These are phyloP conservation scores for Furcasterigmium sp. DNA, from an alignment of 2,329 filamentous ascomycete genomes.

Conservation along the genomic window DNA sequence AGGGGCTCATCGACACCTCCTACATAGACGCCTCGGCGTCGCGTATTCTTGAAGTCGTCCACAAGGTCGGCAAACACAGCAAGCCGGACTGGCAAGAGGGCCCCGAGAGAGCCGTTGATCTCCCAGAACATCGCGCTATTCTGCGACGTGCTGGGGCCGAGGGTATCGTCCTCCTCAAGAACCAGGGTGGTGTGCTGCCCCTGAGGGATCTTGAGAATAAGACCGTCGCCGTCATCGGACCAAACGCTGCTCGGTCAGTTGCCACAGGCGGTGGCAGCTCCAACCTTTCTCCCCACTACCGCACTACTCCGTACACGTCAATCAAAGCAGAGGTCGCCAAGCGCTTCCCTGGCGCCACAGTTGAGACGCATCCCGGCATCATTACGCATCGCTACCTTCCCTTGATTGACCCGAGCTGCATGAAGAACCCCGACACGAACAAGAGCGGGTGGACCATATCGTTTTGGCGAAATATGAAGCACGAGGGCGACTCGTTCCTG, in stretches of 20 bases:
- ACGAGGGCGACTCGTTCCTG: constrained; percentile 1
- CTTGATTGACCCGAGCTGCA: constrained; percentile 1
- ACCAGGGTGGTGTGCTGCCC: constrained; percentile 51
- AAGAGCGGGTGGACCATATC: constrained; percentile 1
- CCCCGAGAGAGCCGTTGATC: neutral
- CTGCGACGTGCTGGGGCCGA: neutral
- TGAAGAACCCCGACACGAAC: constrained; percentile 3
- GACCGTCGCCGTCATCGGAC: constrained; percentile 44
- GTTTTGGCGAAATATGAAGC: constrained; percentile 3
- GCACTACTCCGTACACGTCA: constrained; percentile 5
- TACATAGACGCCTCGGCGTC: constrained; percentile 2
- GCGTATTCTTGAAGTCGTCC: constrained; percentile 21
- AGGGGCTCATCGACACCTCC: neutral
- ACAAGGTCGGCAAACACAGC: constrained; percentile 13
- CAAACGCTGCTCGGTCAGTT: constrained; percentile 37
- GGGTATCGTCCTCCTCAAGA: constrained; percentile 58
- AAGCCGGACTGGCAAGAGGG: neutral
- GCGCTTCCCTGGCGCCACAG: neutral
- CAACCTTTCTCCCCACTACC: constrained; percentile 8
- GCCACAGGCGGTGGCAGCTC: constrained; percentile 28
- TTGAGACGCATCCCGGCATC: constrained; percentile 2
- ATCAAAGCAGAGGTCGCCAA: constrained; percentile 2
- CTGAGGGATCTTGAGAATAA: constrained; percentile 19
- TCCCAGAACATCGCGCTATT: neutral
- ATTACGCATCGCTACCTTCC: constrained; percentile 2